Evolutionary conservation across 108 stramenopile species (phyloP).

Genomic region (Parietichytrium sp.): DNA sequence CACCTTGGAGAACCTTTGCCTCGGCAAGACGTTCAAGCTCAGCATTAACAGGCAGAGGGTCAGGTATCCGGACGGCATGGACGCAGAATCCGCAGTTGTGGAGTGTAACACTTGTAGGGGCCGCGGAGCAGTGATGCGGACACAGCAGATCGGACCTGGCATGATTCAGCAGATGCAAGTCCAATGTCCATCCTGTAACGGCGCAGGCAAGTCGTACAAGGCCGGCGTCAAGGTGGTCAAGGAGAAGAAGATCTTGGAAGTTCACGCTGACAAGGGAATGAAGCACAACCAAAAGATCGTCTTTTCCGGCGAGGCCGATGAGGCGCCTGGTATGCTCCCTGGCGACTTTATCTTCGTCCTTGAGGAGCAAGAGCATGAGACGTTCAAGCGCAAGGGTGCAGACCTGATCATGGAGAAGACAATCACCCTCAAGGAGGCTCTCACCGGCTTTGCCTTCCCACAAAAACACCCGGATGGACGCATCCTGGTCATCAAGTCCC

Average conservation of each 20-base stretch:
- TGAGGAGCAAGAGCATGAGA: slow-evolving; percentile 85
- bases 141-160: slow-evolving; percentile 81
- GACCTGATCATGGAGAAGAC: slow-evolving; percentile 82
- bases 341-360: slow-evolving; percentile 94
- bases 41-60: slow-evolving; percentile 75
- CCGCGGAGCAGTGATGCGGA: slow-evolving; percentile 78
- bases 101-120: slow-evolving; percentile 75
- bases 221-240: slow-evolving; percentile 65
- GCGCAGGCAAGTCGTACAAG: slow-evolving; percentile 64
- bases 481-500: slow-evolving; percentile 60
- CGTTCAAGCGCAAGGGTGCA: slow-evolving; percentile 88
- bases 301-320: slow-evolving; percentile 86
- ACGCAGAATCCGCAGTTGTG: slow-evolving; percentile 44
- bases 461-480: slow-evolving; percentile 68
- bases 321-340: slow-evolving; percentile 81
- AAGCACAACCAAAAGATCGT: slow-evolving; percentile 84
- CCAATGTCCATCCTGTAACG: slow-evolving; percentile 69
- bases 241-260: slow-evolving; percentile 80
- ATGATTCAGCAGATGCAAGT: slow-evolving; percentile 87
- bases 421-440: slow-evolving; percentile 82
- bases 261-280: slow-evolving; percentile 91
- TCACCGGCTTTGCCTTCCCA: slow-evolving; percentile 78
- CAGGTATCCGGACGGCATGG: slow-evolving; percentile 1
- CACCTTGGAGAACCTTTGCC: slow-evolving; percentile 88
- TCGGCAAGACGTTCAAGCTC: slow-evolving; percentile 89